Evolutionary conservation across 2,329 filamentous ascomycete species (phyloP), one percentile per base, ranked within the genome.

Genomic region (Phyllosticta citriasiana): DNA sequence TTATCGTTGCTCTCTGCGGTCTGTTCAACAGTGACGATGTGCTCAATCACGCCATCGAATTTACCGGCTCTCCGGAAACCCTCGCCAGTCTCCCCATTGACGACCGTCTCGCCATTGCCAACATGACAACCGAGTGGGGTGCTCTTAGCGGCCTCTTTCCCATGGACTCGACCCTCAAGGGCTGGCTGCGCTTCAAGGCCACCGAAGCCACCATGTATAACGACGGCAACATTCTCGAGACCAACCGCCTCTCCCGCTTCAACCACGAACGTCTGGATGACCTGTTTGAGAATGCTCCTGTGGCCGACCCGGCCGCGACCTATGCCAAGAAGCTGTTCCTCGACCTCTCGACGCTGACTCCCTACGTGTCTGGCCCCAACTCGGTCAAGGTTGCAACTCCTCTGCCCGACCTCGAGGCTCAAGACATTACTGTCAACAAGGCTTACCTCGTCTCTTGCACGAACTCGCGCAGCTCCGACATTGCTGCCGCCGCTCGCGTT

Each of bases 401-500:
- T 0, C 74, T 97, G 0, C 76, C 79, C 4, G 84, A 93, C 33
- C 82, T 97, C 0, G 87, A 88, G 67, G 71, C 82, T 0, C 79
- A 93, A 70, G 77, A 88, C 65, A 96, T 97, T 72, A 81, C 84
- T 56, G 74, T 97, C 24, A 77, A 97, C 77, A 91, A 88, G 70
- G 91, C 89, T 0, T 97, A 96, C 72, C 79, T 97, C 0, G 87
- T 97, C 0, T 91, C 87, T 0, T 97, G 93, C 78, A 97, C 93
- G 5, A 97, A 97, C 76, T 87, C 84, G 0, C 81, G 93, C 57
- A 83, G 85, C 9, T 91, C 89, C 0, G 93, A 97, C 72, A 79
- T 97, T 14, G 85, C 85, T 0, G 86, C 88, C 0, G 93, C 93
- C 1, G 92, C 91, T 0, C 83, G 82, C 54, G 92, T 97, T 2